A percentile compares a stretch with the other conserved stretches of the same genome.
Conservation (phyloP, 2,329 filamentous ascomycete genomes). For the Fusarium pininemorale region DNA sequence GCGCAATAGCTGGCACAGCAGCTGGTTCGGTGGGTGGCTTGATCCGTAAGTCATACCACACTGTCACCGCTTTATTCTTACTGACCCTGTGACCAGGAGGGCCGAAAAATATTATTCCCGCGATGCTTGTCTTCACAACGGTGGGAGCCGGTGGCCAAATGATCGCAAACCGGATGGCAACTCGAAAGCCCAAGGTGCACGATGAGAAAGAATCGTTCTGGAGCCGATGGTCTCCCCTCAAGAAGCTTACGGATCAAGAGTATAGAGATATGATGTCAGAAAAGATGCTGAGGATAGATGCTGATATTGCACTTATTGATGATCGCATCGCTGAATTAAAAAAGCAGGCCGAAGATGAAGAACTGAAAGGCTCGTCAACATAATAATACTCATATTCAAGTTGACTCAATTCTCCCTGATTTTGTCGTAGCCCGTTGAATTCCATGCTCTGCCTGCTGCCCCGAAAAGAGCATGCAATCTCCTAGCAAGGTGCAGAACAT, state of each 20-base stretch:
- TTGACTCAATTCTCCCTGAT: background rate
- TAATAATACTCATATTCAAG: constrained; percentile 2
- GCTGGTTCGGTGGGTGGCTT: constrained; percentile 70
- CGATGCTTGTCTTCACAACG: constrained; percentile 58
- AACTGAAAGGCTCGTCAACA: constrained; percentile 7
- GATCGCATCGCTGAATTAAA: constrained; percentile 69
- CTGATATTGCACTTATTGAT: constrained; percentile 80
- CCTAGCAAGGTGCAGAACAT: constrained; percentile 5
- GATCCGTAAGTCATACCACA: constrained; percentile 55
- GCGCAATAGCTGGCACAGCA: constrained; percentile 74
- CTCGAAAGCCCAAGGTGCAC: constrained; percentile 41
- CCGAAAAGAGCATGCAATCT: background rate
- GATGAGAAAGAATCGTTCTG: constrained; percentile 57
- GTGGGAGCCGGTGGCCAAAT: constrained; percentile 53
- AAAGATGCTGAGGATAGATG: constrained; percentile 75
- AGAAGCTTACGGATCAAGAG: constrained; percentile 74
- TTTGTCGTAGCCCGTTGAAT: background rate
- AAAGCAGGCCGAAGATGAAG: constrained; percentile 19
- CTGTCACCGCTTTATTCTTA: background rate
- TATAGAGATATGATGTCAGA: constrained; percentile 77
- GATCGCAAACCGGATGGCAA: constrained; percentile 47
- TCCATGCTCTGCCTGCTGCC: background rate
- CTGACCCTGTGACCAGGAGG: constrained; percentile 54
- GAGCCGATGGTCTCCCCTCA: constrained; percentile 77
- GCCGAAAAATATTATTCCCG: constrained; percentile 62